Percentiles rank a stretch among this genome's conserved stretches.
phyloP scores from a whole-genome alignment of 164 flowering plant species.

The Vitis rupestris region DNA sequence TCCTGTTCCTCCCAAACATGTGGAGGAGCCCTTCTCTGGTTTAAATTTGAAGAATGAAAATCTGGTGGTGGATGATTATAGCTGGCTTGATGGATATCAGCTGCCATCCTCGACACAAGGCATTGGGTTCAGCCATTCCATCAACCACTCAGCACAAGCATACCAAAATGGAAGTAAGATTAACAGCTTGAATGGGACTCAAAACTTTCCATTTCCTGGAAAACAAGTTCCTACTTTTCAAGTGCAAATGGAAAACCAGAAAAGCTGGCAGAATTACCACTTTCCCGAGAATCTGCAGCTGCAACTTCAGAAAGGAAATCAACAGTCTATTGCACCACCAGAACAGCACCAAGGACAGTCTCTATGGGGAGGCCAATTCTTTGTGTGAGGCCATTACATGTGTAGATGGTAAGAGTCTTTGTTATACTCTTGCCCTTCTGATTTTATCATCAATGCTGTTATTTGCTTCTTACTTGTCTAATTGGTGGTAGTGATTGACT shows the following conservation, averaged over 20 bases:
- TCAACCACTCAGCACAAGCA: slow-evolving; percentile 21
- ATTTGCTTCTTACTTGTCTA: too few species aligned
- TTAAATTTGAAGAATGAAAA: slow-evolving; percentile 35
- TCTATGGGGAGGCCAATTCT: slow-evolving; percentile 64
- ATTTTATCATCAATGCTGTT: too few species aligned
- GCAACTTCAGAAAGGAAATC: slow-evolving; percentile 38
- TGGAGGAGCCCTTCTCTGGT: slow-evolving; percentile 32
- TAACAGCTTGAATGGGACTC: slow-evolving; percentile 39
- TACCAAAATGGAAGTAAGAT: slow-evolving; percentile 24
- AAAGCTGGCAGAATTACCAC: slow-evolving; percentile 47
- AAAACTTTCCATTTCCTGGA: slow-evolving; percentile 84
- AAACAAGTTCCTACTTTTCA: slow-evolving; percentile 60
- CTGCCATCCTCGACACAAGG: slow-evolving; percentile 40
- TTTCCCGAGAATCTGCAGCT: slow-evolving; percentile 38
- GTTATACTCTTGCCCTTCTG: too few species aligned
- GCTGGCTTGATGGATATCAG: slow-evolving; percentile 91
- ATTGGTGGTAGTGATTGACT: too few species aligned
- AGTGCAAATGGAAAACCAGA: slow-evolving; percentile 42
- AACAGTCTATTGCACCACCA: slow-evolving; percentile 41
- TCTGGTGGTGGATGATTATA: slow-evolving; percentile 66
- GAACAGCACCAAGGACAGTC: slow-evolving; percentile 81
- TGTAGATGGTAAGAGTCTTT: slow-evolving; percentile 36
- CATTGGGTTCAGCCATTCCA: slow-evolving; percentile 26
- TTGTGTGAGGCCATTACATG: slow-evolving; percentile 65
- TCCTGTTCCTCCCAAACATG: slow-evolving; percentile 45